Base-by-base conservation (phyloP, 352 stramenopile species). In the Pythium pyrilobum region DNA sequence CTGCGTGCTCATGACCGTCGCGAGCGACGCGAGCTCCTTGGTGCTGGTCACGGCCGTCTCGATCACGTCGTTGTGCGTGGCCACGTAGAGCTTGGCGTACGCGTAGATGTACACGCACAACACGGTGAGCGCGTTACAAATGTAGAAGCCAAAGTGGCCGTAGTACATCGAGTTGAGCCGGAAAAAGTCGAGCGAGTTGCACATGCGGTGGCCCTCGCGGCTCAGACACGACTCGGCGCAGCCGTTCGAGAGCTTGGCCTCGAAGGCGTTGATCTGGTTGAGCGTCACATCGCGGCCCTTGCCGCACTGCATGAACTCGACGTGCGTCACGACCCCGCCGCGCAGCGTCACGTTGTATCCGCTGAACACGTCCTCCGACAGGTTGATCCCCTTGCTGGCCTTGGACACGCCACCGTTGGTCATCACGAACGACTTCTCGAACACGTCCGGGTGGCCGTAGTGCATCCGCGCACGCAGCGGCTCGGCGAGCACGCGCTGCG, bases 161-260 rank as follows among this genome's bases (percentile, higher is more conserved):
- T 87, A 93, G 49, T 87, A 95, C 85, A 95, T 93, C 18, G 85
- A 89, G 64, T 93, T 92, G n/a, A 95, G 42, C 10, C 85, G 81
- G 39, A 87, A 83, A 45, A 95, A 95, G 48, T 93, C 82, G 46
- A 95, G 64, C 16, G 71, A 74, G 45, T 85, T 77, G 13, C 71
- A 77, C 73, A 95, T 59, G 10, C 85, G 82, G 52, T 93, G 81
- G 7, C 76, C 82, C 33, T 95, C 85, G 43, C 85, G 85, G 74
- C 77, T 87, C 33, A 93, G 27, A 52, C 74, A 92, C 58, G 71
- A 87, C 43, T 95, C 85, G 32, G 79, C 85, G 54, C 74, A 84
- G 41, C 85, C 85, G 52, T 93, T 93, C 9, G 85, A 89, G 2
- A 95, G 64, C 66, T 95, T 95, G 13, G 81, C 85, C 65, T 95